Evolutionary conservation across 1,284 basidiomycete genomes (phyloP).

Genomic region (Quambalaria eucalypti): DNA sequence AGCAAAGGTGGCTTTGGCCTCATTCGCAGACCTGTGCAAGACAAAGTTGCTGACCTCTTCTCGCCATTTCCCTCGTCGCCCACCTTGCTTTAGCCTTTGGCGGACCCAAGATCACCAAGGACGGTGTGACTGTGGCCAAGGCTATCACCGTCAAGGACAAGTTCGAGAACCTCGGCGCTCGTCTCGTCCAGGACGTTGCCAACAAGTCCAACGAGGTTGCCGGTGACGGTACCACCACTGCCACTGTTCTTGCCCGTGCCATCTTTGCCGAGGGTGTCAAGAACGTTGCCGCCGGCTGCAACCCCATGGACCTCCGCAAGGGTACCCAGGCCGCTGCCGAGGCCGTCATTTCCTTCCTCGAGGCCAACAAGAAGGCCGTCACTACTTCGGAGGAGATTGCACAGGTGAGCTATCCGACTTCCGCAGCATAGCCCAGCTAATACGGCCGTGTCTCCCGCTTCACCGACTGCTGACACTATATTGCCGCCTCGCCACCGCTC

Average conservation of each 20-base stretch:
- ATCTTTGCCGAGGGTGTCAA: constrained; percentile 99
- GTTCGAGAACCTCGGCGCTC: constrained; percentile 96
- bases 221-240: constrained; percentile 95
- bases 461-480: no score
- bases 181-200: constrained; percentile 91
- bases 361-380: constrained; percentile 81
- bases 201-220: constrained; percentile 95
- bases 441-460: neutral
- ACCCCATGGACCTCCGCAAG: constrained; percentile 96
- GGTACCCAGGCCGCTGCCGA: constrained; percentile 94
- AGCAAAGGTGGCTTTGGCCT: neutral
- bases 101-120: constrained; percentile 95
- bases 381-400: constrained; percentile 97
- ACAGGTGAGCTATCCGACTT: constrained; percentile 56
- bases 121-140: constrained; percentile 97
- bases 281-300: constrained; percentile 97
- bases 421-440: no score
- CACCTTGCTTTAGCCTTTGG: constrained; percentile 68
- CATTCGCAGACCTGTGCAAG: no score
- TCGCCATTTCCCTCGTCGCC: neutral
- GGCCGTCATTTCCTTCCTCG: constrained; percentile 83
- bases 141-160: constrained; percentile 90
- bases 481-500: neutral
- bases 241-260: constrained; percentile 88
- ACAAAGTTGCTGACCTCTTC: neutral